A percentile compares a stretch with the other conserved stretches of the same genome.
Conservation (phyloP, 2,329 filamentous ascomycete genomes). For the Botrytis fragariae region DNA sequence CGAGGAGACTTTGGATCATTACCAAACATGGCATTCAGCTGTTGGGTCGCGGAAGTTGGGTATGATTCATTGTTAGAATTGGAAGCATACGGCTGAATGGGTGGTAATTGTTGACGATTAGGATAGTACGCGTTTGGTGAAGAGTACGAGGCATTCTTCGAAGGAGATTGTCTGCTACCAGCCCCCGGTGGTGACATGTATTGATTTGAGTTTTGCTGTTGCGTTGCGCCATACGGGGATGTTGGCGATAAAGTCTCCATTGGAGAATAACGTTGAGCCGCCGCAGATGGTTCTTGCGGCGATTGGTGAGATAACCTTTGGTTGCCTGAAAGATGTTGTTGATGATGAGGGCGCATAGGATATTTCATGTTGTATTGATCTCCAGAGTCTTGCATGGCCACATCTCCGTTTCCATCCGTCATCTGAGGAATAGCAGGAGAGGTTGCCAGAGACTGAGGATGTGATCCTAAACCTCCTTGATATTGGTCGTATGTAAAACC, state of each 20-base stretch:
- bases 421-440: slow-evolving; percentile 58
- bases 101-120: slow-evolving; percentile 64
- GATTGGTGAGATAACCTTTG: slow-evolving; percentile 63
- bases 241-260: slow-evolving; percentile 87
- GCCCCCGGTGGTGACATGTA: slow-evolving; percentile 45
- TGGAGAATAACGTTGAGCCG: slow-evolving; percentile 89
- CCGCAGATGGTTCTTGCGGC: slow-evolving; percentile 72
- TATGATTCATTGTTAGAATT: slow-evolving; percentile 67
- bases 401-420: slow-evolving; percentile 72
- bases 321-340: slow-evolving; percentile 62
- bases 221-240: slow-evolving; percentile 70
- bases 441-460: slow-evolving; percentile 53
- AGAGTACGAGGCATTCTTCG: slow-evolving; percentile 61
- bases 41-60: slow-evolving; percentile 64
- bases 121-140: slow-evolving; percentile 58
- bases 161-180: slow-evolving; percentile 73
- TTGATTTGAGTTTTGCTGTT: slow-evolving; percentile 45
- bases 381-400: slow-evolving; percentile 81
- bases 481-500: slow-evolving; percentile 69
- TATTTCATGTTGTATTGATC: slow-evolving; percentile 86
- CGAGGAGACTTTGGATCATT: slow-evolving; percentile 58
- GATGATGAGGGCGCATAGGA: slow-evolving; percentile 73
- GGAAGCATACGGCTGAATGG: slow-evolving; percentile 67
- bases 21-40: slow-evolving; percentile 65
- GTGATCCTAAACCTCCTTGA: slow-evolving; percentile 47